These are phyloP conservation scores for Colletotrichum salicis DNA, from an alignment of 2,329 filamentous ascomycete genomes.

Conservation along the genomic window DNA sequence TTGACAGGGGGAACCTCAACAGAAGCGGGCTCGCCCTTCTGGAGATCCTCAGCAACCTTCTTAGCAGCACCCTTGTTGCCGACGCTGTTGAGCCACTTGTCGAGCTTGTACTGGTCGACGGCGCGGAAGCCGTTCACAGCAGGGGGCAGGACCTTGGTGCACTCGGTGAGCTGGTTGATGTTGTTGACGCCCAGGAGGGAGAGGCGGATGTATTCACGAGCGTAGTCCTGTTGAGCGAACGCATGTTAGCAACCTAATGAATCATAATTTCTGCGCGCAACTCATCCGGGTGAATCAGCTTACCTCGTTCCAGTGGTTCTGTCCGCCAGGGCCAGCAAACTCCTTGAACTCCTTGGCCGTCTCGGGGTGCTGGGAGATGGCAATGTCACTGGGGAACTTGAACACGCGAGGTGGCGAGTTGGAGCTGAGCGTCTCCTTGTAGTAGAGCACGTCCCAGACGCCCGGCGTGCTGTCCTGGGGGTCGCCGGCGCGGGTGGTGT, in stretches of 20 bases:
- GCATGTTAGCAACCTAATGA: background rate
- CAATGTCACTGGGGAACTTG: constrained; percentile 55
- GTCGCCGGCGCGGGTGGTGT: constrained; percentile 51
- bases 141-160: constrained; percentile 61
- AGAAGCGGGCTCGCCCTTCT: constrained; percentile 24
- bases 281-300: constrained; percentile 18
- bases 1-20: constrained; percentile 30
- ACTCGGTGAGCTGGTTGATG: constrained; percentile 65
- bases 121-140: constrained; percentile 30
- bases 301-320: constrained; percentile 55
- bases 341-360: constrained; percentile 50
- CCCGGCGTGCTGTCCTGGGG: constrained; percentile 64
- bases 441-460: constrained; percentile 65
- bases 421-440: constrained; percentile 50
- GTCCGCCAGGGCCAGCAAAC: constrained; percentile 48
- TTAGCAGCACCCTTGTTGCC: constrained; percentile 35
- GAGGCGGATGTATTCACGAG: constrained; percentile 64
- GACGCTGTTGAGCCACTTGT: constrained; percentile 37
- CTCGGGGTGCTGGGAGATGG: constrained; percentile 48
- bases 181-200: constrained; percentile 67
- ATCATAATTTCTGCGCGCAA: no score
- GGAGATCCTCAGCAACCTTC: constrained; percentile 26
- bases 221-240: constrained; percentile 54
- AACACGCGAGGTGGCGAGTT: constrained; percentile 49
- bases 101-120: constrained; percentile 33